Percentiles rank a stretch among this genome's conserved stretches.
Evolutionary conservation across 305 asterid genomes (phyloP).

Genomic region (Stenogyne calaminthoides): DNA sequence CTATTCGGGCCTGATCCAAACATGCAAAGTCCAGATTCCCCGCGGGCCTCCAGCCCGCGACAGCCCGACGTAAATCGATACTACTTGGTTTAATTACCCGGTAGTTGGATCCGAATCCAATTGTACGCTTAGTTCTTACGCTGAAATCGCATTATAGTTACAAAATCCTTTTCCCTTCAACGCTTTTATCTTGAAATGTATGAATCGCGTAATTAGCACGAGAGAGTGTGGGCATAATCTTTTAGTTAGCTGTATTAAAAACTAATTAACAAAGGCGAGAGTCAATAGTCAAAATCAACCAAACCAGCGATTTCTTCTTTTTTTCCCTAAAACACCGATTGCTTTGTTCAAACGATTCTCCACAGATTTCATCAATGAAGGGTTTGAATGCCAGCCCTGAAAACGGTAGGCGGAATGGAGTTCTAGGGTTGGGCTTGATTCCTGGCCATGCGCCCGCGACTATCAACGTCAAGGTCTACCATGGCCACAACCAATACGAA

Average conservation of each 20-base stretch:
- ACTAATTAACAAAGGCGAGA: not conserved
- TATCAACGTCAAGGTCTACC: constrained; percentile 52
- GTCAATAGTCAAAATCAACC: constrained; percentile 17
- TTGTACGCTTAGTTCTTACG: not conserved
- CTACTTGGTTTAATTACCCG: no score
- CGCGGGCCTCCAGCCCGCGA: no score
- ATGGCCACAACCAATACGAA: constrained; percentile 44
- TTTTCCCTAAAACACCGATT: not conserved
- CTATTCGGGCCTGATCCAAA: no score
- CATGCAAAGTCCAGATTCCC: no score
- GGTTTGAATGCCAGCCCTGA: constrained; percentile 33
- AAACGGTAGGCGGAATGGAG: constrained; percentile 35
- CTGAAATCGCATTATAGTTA: not conserved
- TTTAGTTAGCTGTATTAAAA: constrained; percentile 20
- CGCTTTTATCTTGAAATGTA: not conserved
- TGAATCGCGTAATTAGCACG: constrained; percentile 27
- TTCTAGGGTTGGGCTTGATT: constrained; percentile 33
- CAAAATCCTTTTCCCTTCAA: not conserved
- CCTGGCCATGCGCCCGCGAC: constrained; percentile 31
- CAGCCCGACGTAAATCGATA: no score
- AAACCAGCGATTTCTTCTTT: not conserved
- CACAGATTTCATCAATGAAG: constrained; percentile 35
- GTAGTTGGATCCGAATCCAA: not conserved
- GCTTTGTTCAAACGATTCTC: constrained; percentile 18
- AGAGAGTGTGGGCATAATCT: constrained; percentile 5